phyloP scores from a whole-genome alignment of 2,329 filamentous ascomycete species.

The Aspergillus brunneoviolaceus region DNA sequence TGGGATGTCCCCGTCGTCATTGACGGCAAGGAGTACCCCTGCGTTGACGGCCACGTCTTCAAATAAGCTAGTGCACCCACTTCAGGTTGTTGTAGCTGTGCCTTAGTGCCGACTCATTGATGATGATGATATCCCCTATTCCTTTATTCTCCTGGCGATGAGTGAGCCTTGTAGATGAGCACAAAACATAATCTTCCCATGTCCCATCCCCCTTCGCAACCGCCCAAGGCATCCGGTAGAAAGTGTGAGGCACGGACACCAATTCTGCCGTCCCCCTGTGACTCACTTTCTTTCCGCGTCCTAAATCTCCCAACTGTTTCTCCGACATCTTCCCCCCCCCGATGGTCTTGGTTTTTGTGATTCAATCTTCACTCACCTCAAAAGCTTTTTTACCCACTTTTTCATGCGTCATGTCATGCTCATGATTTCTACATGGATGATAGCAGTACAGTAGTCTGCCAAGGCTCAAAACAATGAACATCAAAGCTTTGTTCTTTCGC shows the following conservation, averaged over 20 bases:
- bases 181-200: slow-evolving; percentile 4
- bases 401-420: slow-evolving; percentile 15
- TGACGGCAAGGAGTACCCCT: slow-evolving; percentile 83
- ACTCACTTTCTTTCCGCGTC: neutral
- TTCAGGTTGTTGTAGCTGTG: slow-evolving; percentile 6
- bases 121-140: slow-evolving; percentile 22
- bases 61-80: slow-evolving; percentile 65
- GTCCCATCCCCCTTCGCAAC: slow-evolving; percentile 1
- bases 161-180: slow-evolving; percentile 11
- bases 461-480: slow-evolving; percentile 10
- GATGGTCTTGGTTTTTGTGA: slow-evolving; percentile 20
- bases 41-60: slow-evolving; percentile 96
- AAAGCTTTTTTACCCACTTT: slow-evolving; percentile 10
- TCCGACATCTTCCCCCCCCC: slow-evolving; percentile 16
- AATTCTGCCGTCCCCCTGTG: neutral
- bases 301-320: neutral
- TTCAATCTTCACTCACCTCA: slow-evolving; percentile 15
- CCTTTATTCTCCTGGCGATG: slow-evolving; percentile 10
- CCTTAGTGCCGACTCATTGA: slow-evolving; percentile 7
- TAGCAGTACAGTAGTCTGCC: slow-evolving; percentile 14
- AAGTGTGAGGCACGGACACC: neutral
- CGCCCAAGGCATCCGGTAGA: neutral
- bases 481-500: slow-evolving; percentile 10
- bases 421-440: slow-evolving; percentile 23
- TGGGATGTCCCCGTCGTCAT: slow-evolving; percentile 84